Evolutionary conservation across 306 rosid species (phyloP).

Genomic region (Trifolium fragiferum): DNA sequence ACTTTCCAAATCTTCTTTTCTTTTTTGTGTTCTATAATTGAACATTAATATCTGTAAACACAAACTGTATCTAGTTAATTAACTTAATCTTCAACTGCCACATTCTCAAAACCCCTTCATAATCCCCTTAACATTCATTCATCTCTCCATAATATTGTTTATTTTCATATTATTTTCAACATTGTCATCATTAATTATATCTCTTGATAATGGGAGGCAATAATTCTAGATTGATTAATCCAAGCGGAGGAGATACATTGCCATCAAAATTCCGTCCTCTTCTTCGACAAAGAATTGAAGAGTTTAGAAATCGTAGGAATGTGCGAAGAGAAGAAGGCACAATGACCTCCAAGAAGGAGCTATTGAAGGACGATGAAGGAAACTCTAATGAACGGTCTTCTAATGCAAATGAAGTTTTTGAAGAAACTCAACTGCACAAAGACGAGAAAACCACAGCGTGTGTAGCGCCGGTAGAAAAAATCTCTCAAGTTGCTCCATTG

Average conservation of each 20-base stretch:
- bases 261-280: conserved; percentile 58
- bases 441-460: background rate
- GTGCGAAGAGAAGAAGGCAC: background rate
- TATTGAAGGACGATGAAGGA: conserved; percentile 38
- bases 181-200: background rate
- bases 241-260: conserved; percentile 43
- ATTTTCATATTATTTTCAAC: background rate
- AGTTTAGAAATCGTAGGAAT: conserved; percentile 44
- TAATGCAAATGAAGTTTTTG: background rate
- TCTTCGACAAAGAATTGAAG: conserved; percentile 43
- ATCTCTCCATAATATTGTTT: background rate
- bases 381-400: background rate
- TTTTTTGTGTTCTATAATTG: background rate
- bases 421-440: conserved; percentile 6
- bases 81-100: background rate
- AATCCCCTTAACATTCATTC: conserved; percentile 10
- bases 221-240: conserved; percentile 47
- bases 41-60: conserved; percentile 24
- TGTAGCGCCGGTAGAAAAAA: background rate
- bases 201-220: conserved; percentile 53
- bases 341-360: conserved; percentile 50
- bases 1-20: background rate
- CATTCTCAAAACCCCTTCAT: conserved; percentile 20
- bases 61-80: conserved; percentile 15
- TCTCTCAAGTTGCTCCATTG: conserved; percentile 45